Conservation (phyloP, 805 yeast genomes). For the Dipodascus albidus region DNA sequence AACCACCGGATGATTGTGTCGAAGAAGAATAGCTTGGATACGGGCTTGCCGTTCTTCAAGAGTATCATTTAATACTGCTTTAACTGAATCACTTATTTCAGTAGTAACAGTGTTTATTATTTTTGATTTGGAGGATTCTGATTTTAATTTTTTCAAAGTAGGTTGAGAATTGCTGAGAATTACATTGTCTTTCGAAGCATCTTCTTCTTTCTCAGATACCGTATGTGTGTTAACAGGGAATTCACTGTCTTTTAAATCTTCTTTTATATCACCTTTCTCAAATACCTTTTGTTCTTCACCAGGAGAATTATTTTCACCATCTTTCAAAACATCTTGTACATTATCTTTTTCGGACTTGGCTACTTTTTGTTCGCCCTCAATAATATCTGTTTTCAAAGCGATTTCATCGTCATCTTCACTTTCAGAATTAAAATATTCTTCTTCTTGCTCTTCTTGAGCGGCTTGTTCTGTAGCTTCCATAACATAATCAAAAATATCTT, state of each 20-base stretch:
- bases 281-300: too few relatives aligned
- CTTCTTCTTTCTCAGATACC: neutral
- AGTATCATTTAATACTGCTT: neutral
- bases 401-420: constrained; percentile 9
- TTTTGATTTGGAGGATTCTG: neutral
- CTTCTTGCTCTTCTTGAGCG: constrained; percentile 8
- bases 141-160: neutral
- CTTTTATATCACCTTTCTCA: too few relatives aligned
- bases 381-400: too few relatives aligned
- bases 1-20: constrained; percentile 2
- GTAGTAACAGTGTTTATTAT: neutral
- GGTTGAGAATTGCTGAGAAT: too few relatives aligned
- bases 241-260: too few relatives aligned
- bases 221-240: too few relatives aligned
- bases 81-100: neutral
- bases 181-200: neutral
- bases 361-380: constrained; percentile 12
- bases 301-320: neutral
- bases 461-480: constrained; percentile 12
- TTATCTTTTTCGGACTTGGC: neutral
- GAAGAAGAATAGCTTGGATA: neutral
- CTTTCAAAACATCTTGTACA: neutral
- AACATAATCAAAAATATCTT: neutral
- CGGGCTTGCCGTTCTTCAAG: neutral
- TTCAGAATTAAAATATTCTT: constrained; percentile 6